Evolutionary conservation across 768 basidiomycete species (phyloP), one percentile per base, ranked within the genome.

Genomic region (Leccinum pellstonianum): DNA sequence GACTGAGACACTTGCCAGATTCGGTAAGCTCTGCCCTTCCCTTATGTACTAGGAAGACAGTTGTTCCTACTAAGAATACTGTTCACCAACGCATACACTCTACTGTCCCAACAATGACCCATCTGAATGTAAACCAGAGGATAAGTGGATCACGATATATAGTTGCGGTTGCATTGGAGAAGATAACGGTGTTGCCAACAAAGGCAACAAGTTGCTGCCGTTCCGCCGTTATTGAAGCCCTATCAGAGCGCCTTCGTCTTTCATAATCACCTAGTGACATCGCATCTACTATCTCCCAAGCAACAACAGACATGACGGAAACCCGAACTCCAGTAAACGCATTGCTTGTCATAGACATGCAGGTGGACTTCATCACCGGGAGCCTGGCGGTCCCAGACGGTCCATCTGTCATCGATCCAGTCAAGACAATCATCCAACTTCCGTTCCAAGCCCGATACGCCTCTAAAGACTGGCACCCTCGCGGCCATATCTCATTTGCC

Each of bases 291-390:
- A 46, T 19, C 10, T 5, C 14, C 19, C n/a, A 27, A 53, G 47
- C 59, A 49, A 35, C 41, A 62, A 23, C 23, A 23, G 65, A 59
- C 51, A 73, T 71, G 69, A 21, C 60, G 7, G n/a, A 46, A 23
- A 48, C 35, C 21, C 47, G 11, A 19, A 46, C 21, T 27, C 33
- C 62, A 10, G 58, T 68, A 5, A 64, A 74, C 33, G 90, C 86
- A 1, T 78, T 93, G 21, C 67, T 92, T 54, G 80, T 93, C 56
- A 77, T 93, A 38, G 92, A 94, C 68, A 81, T 91, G 72, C 93
- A 95, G 70, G 82, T 90, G 68, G 93, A 95, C 71, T 95, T 95
- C 66, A 81, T 93, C 27, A 71, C 75, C 19, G 93, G 92, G 3
- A 80, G 86, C 5, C 83, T 95, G 38, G 86, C 91, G 3, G 90